Conservation (phyloP, 768 basidiomycete species). For the Phlegmacium glaucopus region DNA sequence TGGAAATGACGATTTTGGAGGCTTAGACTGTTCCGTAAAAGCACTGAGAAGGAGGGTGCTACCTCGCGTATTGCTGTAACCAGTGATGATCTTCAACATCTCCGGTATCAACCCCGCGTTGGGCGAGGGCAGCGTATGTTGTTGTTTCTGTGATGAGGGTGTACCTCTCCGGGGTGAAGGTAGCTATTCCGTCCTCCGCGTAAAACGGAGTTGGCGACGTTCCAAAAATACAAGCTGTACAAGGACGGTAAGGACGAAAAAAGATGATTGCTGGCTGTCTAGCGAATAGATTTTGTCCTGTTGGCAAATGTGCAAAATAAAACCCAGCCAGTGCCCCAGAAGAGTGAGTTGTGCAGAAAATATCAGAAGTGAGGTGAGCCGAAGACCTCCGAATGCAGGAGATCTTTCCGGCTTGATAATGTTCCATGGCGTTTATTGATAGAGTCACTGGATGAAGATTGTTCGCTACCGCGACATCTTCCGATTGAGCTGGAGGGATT, state of each 20-base stretch:
- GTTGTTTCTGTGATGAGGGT: slow-evolving; percentile 39
- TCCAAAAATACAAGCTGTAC: slow-evolving; percentile 61
- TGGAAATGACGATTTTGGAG: slow-evolving; percentile 44
- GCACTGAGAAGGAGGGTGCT: slow-evolving; percentile 56
- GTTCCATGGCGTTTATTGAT: slow-evolving; percentile 26
- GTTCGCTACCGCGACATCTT: neutral
- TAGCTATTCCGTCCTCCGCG: slow-evolving; percentile 62
- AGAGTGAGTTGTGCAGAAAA: slow-evolving; percentile 38
- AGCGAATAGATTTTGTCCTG: slow-evolving; percentile 15
- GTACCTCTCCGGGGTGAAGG: slow-evolving; percentile 55
- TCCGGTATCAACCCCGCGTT: slow-evolving; percentile 67
- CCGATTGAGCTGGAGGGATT: slow-evolving; percentile 7
- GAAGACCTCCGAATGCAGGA: slow-evolving; percentile 40
- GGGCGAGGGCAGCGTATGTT: slow-evolving; percentile 50
- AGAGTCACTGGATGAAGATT: slow-evolving; percentile 12
- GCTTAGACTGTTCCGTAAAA: slow-evolving; percentile 44
- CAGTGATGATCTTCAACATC: slow-evolving; percentile 72
- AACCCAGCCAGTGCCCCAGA: slow-evolving; percentile 50
- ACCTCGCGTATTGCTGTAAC: slow-evolving; percentile 73
- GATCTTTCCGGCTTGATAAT: slow-evolving; percentile 36
- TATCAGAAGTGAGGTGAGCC: slow-evolving; percentile 38
- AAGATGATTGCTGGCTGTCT: slow-evolving; percentile 42
- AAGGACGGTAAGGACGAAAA: slow-evolving; percentile 50
- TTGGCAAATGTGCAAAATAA: slow-evolving; percentile 22
- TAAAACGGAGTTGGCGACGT: slow-evolving; percentile 57